These are phyloP conservation scores for Epichloe festucae DNA, from an alignment of 2,329 filamentous ascomycete species.

Conservation along the genomic window DNA sequence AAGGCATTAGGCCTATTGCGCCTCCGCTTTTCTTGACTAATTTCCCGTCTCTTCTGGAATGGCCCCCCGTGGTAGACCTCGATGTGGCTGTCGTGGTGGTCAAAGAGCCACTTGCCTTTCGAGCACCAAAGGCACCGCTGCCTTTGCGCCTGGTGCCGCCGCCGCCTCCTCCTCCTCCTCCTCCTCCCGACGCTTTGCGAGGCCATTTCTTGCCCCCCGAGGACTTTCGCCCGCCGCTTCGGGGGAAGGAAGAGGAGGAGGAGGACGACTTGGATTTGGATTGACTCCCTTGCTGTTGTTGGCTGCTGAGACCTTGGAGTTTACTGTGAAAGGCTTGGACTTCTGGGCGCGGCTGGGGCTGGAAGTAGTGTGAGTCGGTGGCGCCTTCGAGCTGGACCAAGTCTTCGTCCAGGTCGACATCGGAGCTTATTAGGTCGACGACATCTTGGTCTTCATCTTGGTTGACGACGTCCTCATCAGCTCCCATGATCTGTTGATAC, in stretches of 20 bases:
- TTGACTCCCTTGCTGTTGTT: conserved; percentile 11
- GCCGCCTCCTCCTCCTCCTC: conserved; percentile 3
- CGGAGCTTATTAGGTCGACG: conserved; percentile 43
- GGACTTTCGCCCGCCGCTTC: conserved; percentile 16
- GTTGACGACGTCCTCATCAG: conserved; percentile 9
- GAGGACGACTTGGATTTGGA: conserved; percentile 14
- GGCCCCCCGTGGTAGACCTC: conserved; percentile 9
- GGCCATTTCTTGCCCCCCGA: conserved; percentile 16
- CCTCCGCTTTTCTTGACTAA: conserved; percentile 21
- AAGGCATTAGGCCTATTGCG: conserved; percentile 26
- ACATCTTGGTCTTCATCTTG: conserved; percentile 23
- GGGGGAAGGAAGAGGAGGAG: conserved; percentile 12
- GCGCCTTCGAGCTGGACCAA: conserved; percentile 24
- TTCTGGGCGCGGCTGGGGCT: conserved; percentile 13
- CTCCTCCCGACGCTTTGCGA: conserved; percentile 14
- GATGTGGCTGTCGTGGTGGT: conserved; percentile 8
- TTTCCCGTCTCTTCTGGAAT: conserved; percentile 16
- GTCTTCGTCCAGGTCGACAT: conserved; percentile 24
- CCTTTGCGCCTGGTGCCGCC: conserved; percentile 19
- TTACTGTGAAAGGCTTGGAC: conserved; percentile 23
- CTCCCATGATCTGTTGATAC: conserved; percentile 39
- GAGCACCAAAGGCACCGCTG: conserved; percentile 7
- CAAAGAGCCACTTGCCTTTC: conserved; percentile 19
- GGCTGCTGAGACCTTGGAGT: conserved; percentile 17
- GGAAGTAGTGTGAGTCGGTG: conserved; percentile 37